Evolutionary conservation across 2,329 filamentous ascomycete genomes (phyloP).

Genomic region (Ophiostoma sp.): DNA sequence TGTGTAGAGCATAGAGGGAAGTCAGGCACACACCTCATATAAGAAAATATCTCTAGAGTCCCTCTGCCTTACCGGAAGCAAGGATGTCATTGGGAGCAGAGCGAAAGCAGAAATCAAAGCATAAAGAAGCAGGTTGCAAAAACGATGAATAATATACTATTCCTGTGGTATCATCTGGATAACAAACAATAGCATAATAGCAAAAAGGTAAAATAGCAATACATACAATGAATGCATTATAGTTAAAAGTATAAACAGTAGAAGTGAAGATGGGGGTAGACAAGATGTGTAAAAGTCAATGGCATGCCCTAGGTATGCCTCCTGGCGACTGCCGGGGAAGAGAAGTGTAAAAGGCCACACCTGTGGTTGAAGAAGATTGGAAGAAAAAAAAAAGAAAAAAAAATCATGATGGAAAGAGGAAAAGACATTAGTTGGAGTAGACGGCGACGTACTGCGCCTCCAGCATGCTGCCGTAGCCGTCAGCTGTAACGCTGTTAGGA

Average conservation of each 20-base stretch:
- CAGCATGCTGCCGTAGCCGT: constrained; percentile 30
- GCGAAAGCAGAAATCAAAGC: neutral
- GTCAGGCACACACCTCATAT: no score
- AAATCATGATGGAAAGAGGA: neutral
- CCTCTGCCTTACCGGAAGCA: no score
- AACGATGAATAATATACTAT: neutral
- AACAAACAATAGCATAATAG: neutral
- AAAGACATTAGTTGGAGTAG: constrained; percentile 24
- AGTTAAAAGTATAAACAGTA: constrained; percentile 9
- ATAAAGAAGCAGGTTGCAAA: neutral
- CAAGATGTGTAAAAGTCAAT: constrained; percentile 7
- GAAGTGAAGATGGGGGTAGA: neutral
- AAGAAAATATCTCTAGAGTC: no score
- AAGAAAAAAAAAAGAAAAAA: neutral
- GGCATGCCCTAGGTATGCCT: constrained; percentile 11
- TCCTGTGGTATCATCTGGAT: neutral
- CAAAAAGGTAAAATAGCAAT: neutral
- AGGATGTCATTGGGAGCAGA: no score
- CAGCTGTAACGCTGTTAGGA: constrained; percentile 35
- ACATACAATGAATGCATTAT: neutral
- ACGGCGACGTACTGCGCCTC: constrained; percentile 31
- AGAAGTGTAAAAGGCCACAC: constrained; percentile 7
- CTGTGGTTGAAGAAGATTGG: constrained; percentile 1
- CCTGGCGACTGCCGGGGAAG: neutral
- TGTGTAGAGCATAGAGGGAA: no score